These are phyloP conservation scores for Lithocarpus polystachyus DNA, from an alignment of 306 rosid species.

Conservation along the genomic window DNA sequence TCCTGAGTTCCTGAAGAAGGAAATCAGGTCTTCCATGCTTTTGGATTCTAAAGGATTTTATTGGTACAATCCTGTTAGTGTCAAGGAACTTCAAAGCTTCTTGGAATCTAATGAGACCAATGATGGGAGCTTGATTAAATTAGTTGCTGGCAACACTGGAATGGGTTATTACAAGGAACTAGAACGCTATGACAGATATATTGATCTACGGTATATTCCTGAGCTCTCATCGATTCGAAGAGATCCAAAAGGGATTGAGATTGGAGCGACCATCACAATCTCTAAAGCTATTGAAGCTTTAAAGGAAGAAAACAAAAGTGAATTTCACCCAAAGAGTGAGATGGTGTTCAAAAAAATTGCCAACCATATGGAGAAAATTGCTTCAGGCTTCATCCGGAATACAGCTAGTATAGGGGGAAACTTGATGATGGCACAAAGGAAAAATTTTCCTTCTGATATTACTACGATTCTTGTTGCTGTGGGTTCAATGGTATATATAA, in stretches of 20 bases:
- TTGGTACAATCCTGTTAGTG: slow-evolving; percentile 59
- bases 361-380: slow-evolving; percentile 73
- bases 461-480: slow-evolving; percentile 77
- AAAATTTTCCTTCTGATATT: slow-evolving; percentile 82
- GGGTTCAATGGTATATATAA: slow-evolving; percentile 57
- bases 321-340: slow-evolving; percentile 32
- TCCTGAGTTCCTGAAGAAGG: slow-evolving; percentile 60
- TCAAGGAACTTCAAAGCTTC: slow-evolving; percentile 52
- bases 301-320: slow-evolving; percentile 21
- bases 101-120: slow-evolving; percentile 17
- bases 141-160: slow-evolving; percentile 77
- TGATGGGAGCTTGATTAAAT: slow-evolving; percentile 30
- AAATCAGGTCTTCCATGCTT: slow-evolving; percentile 31
- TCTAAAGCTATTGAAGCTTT: slow-evolving; percentile 61
- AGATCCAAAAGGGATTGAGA: slow-evolving; percentile 58
- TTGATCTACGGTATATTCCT: slow-evolving; percentile 53
- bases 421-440: slow-evolving; percentile 85
- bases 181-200: slow-evolving; percentile 44
- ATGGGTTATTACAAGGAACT: slow-evolving; percentile 72
- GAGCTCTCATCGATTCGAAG: slow-evolving; percentile 50
- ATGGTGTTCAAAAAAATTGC: slow-evolving; percentile 50
- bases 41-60: slow-evolving; percentile 39
- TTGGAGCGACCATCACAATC: slow-evolving; percentile 74
- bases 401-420: slow-evolving; percentile 87
- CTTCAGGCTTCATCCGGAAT: slow-evolving; percentile 60